Evolutionary conservation across 2,329 filamentous ascomycete species (phyloP), one percentile per base, ranked within the genome.

Genomic region (Fusarium buxicola): DNA sequence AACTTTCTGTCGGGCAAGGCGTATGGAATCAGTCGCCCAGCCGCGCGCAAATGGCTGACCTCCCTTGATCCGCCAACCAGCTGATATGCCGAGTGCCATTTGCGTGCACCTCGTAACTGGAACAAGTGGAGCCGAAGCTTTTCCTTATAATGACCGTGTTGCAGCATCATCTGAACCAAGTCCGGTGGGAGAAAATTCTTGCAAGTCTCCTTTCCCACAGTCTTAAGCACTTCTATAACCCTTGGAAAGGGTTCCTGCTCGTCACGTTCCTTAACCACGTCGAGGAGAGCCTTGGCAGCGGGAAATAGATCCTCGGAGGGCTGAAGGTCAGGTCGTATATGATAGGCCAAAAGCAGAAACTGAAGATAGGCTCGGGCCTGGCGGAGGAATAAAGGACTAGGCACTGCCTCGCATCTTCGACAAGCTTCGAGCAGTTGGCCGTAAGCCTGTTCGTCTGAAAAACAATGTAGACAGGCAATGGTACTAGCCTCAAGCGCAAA

Each of bases 341-440:
- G 15, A 15, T 36, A 48, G 18, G 51, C 59, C 8, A 59, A 13
- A 5, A 62, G 34, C 7, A 62, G 32, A 7, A 58, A 55, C 48
- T 62, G 59, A 16, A 62, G 32, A 28, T 62, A 62, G 9, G 50
- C 45, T 43, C 56, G 45, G 12, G 49, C 46, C 12, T 51, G 50
- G 24, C 44, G 36, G 11, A 51, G 36, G 8, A 62, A 51, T 11
- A 52, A 49, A 11, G 35, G 40, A 6, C 44, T 40, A 5, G 32
- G 18, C 31, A 39, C 32, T 25, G 30, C 28, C 27, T 55, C 35
- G 30, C 46, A 51, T 30, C 46, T 40, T 39, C 27, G 21, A n/a
- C 34, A 36, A 30, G 58, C 32, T 21, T 28, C 18, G n/a, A 40
- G 21, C 21, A 62, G 32, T n/a, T 48, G 55, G 7, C 46, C 50